Evolutionary conservation across 2,329 filamentous ascomycete genomes (phyloP).

Genomic region (Arthroderma sp.): DNA sequence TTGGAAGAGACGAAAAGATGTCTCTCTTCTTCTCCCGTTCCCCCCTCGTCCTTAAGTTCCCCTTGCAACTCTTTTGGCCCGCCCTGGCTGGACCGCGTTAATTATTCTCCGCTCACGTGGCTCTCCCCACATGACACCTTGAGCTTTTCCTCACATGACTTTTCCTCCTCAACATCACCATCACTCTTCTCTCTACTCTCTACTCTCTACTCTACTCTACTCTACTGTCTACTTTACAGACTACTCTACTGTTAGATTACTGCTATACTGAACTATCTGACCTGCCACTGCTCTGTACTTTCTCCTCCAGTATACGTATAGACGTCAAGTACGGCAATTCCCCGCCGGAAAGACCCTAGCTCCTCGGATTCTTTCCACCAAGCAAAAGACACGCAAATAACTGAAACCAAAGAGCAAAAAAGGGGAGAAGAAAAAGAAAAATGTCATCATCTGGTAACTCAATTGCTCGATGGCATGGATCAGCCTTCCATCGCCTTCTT

Average conservation of each 20-base stretch:
- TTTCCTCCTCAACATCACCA: too few relatives aligned
- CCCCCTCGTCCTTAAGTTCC: neutral
- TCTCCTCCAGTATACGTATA: too few relatives aligned
- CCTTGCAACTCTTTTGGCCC: neutral
- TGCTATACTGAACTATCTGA: too few relatives aligned
- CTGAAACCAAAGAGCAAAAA: neutral
- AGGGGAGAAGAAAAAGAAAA: neutral
- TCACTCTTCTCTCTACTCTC: too few relatives aligned
- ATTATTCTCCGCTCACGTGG: conserved; percentile 6
- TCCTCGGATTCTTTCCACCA: conserved; percentile 3
- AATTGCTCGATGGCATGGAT: neutral
- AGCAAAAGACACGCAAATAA: neutral
- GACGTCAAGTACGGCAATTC: neutral
- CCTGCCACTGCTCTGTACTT: too few relatives aligned
- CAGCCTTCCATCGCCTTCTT: neutral
- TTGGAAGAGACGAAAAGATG: neutral
- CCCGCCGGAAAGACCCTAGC: neutral
- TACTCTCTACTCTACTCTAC: too few relatives aligned
- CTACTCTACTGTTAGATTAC: too few relatives aligned
- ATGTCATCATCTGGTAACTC: neutral
- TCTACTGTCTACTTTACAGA: too few relatives aligned
- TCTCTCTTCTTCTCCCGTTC: neutral
- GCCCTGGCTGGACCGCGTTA: conserved; percentile 1
- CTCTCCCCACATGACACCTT: neutral
- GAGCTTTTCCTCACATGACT: neutral